Conservation (phyloP, 352 stramenopile species). For the Phytophthora fragariae region DNA sequence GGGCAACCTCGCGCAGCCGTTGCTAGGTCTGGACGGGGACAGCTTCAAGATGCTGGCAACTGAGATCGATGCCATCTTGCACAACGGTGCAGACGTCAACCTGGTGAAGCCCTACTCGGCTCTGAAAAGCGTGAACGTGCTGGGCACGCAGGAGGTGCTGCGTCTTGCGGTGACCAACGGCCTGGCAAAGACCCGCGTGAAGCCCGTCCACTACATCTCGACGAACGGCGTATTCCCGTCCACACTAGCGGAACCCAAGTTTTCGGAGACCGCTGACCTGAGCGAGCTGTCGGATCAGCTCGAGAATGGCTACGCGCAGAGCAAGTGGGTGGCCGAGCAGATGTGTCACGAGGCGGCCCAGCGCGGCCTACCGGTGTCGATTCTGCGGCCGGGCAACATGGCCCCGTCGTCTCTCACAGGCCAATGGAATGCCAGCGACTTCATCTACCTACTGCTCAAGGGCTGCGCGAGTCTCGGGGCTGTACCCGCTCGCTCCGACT, state of each 20-base stretch:
- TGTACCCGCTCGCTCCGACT: constrained; percentile 69
- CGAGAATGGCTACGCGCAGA: constrained; percentile 89
- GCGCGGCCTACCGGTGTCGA: constrained; percentile 84
- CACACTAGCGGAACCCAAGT: constrained; percentile 34
- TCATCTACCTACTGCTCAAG: constrained; percentile 90
- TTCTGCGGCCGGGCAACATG: constrained; percentile 93
- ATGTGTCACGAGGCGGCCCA: constrained; percentile 83
- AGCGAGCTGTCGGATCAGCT: constrained; percentile 65
- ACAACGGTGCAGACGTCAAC: constrained; percentile 94
- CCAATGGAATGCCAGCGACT: constrained; percentile 89
- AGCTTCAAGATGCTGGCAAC: constrained; percentile 89
- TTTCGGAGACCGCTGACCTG: constrained; percentile 65
- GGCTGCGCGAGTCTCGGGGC: constrained; percentile 73
- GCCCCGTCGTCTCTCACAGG: constrained; percentile 65
- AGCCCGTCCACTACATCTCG: constrained; percentile 90
- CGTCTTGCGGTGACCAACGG: constrained; percentile 87
- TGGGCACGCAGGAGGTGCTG: constrained; percentile 91
- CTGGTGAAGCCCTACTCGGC: constrained; percentile 92
- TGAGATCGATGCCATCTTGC: constrained; percentile 91
- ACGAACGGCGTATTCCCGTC: constrained; percentile 93
- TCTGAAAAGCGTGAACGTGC: constrained; percentile 90
- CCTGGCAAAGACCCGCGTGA: constrained; percentile 79
- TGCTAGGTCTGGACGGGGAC: constrained; percentile 82
- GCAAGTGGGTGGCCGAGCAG: constrained; percentile 93
- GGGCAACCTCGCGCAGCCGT: constrained; percentile 83